Evolutionary conservation across 2,329 filamentous ascomycete genomes (phyloP).

Genomic region (Trichoderma brevicompactum): DNA sequence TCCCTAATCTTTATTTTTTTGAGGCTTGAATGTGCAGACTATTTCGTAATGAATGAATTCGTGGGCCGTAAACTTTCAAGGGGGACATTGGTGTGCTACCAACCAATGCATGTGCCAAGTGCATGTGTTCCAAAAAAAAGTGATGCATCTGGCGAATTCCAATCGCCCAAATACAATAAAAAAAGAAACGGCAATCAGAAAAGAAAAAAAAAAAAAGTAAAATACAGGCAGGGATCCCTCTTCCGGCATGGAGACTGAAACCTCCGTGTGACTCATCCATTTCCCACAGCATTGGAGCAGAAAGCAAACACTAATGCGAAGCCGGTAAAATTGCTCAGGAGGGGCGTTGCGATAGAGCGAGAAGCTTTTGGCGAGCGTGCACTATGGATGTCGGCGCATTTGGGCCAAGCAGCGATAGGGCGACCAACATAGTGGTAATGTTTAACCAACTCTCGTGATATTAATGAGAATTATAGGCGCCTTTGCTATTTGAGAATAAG

Average conservation of each 20-base stretch:
- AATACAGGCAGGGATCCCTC: conserved; percentile 31
- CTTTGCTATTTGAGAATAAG: too few species aligned
- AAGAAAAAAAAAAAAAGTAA: background rate
- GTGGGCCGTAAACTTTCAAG: too few species aligned
- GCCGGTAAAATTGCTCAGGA: conserved; percentile 28
- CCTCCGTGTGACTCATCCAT: conserved; percentile 35
- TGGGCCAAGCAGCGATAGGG: background rate
- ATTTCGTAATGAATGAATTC: too few species aligned
- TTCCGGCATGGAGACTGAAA: conserved; percentile 30
- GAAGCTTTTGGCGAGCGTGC: conserved; percentile 10
- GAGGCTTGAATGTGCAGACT: too few species aligned
- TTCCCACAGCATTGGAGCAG: conserved; percentile 17
- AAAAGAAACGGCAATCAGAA: background rate
- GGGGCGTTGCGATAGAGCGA: conserved; percentile 28
- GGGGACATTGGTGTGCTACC: background rate
- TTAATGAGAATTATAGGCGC: too few species aligned
- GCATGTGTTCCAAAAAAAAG: background rate
- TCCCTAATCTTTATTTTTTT: too few species aligned
- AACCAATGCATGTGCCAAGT: background rate
- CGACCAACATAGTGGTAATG: too few species aligned
- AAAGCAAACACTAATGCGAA: conserved; percentile 30
- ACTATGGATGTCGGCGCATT: too few species aligned
- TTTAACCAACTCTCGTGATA: too few species aligned
- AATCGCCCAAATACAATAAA: background rate
- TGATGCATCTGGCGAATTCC: conserved; percentile 3